Conservation (phyloP, 805 yeast species). For the Pichia nanzhaoensis region DNA sequence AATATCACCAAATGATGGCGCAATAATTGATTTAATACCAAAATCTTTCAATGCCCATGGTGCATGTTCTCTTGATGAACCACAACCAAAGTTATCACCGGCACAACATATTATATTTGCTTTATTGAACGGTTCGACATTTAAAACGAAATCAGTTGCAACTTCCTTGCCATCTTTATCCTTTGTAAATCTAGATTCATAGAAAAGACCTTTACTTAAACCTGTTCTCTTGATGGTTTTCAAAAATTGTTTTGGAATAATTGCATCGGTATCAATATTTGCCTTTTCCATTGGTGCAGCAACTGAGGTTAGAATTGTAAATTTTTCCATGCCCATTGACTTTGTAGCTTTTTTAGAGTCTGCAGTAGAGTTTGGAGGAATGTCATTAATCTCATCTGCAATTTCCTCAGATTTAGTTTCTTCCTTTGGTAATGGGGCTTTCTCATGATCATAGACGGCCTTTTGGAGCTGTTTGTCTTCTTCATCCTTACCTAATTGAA, state of each 20-base stretch:
- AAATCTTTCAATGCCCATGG: constrained; percentile 99
- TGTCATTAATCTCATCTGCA: constrained; percentile 55
- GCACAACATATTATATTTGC: constrained; percentile 84
- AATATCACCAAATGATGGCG: constrained; percentile 97
- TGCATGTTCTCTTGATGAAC: constrained; percentile 98
- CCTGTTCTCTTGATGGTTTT: constrained; percentile 98
- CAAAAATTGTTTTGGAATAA: constrained; percentile 96
- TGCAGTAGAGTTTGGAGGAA: constrained; percentile 46
- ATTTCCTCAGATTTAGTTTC: constrained; percentile 40
- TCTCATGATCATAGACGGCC: constrained; percentile 65
- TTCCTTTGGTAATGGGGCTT: constrained; percentile 50
- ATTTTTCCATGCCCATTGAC: constrained; percentile 61
- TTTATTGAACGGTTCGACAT: constrained; percentile 72
- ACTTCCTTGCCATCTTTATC: constrained; percentile 63
- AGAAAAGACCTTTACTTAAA: constrained; percentile 78
- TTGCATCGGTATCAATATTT: constrained; percentile 97
- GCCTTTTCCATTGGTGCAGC: constrained; percentile 95
- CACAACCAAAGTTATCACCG: constrained; percentile 98
- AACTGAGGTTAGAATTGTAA: constrained; percentile 68
- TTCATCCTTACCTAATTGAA: constrained; percentile 38
- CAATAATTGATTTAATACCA: constrained; percentile 92
- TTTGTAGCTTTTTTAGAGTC: constrained; percentile 27
- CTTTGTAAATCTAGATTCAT: constrained; percentile 76
- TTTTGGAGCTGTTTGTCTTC: constrained; percentile 51
- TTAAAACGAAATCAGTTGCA: constrained; percentile 85